Conservation (phyloP, 2,329 filamentous ascomycete genomes). For the Colletotrichum sansevieriae region DNA sequence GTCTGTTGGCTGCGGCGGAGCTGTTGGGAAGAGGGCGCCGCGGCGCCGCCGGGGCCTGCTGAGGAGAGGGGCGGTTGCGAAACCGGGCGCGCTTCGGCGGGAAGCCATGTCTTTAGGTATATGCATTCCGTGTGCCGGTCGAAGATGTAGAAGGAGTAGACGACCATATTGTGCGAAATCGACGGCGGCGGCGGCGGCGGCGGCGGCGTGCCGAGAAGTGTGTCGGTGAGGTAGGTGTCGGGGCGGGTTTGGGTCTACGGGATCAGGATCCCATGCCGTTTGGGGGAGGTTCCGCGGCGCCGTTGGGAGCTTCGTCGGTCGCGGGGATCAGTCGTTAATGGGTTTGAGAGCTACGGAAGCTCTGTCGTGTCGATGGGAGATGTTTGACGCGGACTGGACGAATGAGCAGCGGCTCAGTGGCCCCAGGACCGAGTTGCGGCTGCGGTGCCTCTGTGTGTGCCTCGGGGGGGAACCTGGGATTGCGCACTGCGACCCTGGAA, state of each 20-base stretch:
- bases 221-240: neutral
- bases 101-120: slow-evolving; percentile 89
- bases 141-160: slow-evolving; percentile 99
- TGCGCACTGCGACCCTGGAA: slow-evolving; percentile 25
- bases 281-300: neutral
- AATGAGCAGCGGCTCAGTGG: slow-evolving; percentile 27
- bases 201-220: neutral
- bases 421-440: slow-evolving; percentile 23
- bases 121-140: slow-evolving; percentile 99
- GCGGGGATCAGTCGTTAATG: neutral
- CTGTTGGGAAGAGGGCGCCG: slow-evolving; percentile 35
- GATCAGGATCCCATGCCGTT: slow-evolving; percentile 32
- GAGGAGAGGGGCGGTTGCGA: slow-evolving; percentile 56
- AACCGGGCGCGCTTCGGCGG: slow-evolving; percentile 52
- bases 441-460: slow-evolving; percentile 17
- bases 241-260: neutral
- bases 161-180: slow-evolving; percentile 76
- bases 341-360: slow-evolving; percentile 10
- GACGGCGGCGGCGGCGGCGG: slow-evolving; percentile 7
- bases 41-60: slow-evolving; percentile 28
- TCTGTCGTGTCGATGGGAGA: slow-evolving; percentile 20
- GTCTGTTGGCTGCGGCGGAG: slow-evolving; percentile 19
- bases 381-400: neutral
- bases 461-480: slow-evolving; percentile 1
- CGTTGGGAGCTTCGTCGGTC: neutral